Base-by-base conservation (phyloP, 306 rosid species). In the Lithocarpus polystachyus region DNA sequence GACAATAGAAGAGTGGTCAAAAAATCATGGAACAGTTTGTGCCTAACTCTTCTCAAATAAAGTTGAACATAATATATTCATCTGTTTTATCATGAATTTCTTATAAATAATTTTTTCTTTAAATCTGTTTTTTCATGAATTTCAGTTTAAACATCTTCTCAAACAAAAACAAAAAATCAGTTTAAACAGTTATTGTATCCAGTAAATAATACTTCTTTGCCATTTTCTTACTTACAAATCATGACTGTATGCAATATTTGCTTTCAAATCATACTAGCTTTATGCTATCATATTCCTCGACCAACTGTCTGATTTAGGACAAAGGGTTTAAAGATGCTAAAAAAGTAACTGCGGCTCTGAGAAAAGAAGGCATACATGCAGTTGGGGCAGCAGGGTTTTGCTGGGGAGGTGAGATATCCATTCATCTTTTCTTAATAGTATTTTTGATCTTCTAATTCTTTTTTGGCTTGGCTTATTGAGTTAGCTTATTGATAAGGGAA, bases 1-100 rank as follows among this genome's bases (percentile, higher is more conserved):
- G 22, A 35, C 72, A 33, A 2, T 67, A 19, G 26, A 7, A 33
- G 51, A 67, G 23, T 67, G 72, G 72, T 35, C 10, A 35, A 67
- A 67, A 67, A 67, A 14, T 35, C 72, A 67, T 67, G 72, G 72
- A 67, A 67, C 72, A 67, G 72, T 67, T 31, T 35, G 72, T 29
- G 51, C 14, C 26, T 48, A 19, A 35, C 72, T 35, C 72, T 35
- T 33, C 72, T 67, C 13, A 31, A 33, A 67, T 67, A 67, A 67
- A 67, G 48, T 35, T 67, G 18, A 35, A 67, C 22, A 17, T 48
- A 48, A 48, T 48, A 4, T 18, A 40, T 40, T 40, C 9, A 18
- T 15, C 37, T 64, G 45, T 29, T 18, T 48, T 64, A 31, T 18
- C 45, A 64, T 64, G 9, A 64, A 64, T 3, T 64, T 59, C 45